Evolutionary conservation across 306 rosid species (phyloP).

Genomic region (Dryas drummondii): DNA sequence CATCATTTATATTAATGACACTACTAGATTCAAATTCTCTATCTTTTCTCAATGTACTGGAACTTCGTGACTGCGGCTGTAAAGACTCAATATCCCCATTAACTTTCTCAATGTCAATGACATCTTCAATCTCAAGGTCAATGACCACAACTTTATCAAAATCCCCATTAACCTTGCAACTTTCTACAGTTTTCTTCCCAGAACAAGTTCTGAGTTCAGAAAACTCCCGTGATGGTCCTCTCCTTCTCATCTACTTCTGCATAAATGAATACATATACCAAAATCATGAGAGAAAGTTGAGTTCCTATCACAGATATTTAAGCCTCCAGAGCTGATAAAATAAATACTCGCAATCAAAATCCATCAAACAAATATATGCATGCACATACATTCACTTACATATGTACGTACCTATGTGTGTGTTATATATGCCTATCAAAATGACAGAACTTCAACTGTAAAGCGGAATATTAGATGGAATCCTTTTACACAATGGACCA

Average conservation of each 20-base stretch:
- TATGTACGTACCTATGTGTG: not conserved
- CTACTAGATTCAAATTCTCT: conserved; percentile 35
- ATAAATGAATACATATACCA: conserved; percentile 1
- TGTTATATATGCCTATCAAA: not conserved
- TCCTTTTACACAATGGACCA: not conserved
- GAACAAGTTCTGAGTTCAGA: conserved; percentile 49
- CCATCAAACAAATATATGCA: not conserved
- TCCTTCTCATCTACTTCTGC: conserved; percentile 56
- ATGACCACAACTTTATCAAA: conserved; percentile 48
- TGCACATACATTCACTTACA: not conserved
- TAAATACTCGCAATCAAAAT: not conserved
- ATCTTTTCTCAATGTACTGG: conserved; percentile 36
- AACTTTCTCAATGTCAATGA: conserved; percentile 43
- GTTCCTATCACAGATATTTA: not conserved
- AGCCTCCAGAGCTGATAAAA: not conserved
- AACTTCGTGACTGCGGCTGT: conserved; percentile 29
- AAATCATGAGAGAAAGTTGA: not conserved
- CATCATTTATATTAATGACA: conserved; percentile 67
- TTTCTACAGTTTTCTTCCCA: conserved; percentile 38
- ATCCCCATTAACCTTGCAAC: conserved; percentile 37
- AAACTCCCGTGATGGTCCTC: conserved; percentile 37
- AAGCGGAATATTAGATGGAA: not conserved
- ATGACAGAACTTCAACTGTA: not conserved
- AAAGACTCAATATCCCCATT: conserved; percentile 24
- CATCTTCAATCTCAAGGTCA: conserved; percentile 69